phyloP scores from a whole-genome alignment of 148 eudicot genomes.

The Rhododendron kiyosumense region DNA sequence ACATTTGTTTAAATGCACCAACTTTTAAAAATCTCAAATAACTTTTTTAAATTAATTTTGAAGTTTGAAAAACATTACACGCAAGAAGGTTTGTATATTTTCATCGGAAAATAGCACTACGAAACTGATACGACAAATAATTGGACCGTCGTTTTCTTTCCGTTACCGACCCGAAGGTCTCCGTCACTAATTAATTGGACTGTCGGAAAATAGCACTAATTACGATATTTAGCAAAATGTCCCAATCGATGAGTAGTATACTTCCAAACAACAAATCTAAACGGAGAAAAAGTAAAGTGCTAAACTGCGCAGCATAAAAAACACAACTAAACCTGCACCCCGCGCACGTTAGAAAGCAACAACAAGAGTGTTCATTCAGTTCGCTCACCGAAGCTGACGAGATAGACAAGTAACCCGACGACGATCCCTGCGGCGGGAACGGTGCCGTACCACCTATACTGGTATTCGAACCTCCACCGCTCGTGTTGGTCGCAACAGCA shows the following conservation, averaged over 20 bases:
- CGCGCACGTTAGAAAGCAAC: not conserved
- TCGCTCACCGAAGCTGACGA: constrained; percentile 54
- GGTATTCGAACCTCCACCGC: constrained; percentile 8
- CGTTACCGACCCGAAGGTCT: not conserved
- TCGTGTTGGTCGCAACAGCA: constrained; percentile 22
- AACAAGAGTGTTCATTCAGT: not conserved
- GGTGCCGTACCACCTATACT: not conserved
- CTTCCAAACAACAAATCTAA: not conserved
- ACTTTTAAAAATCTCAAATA: too few relatives aligned
- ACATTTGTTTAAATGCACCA: not conserved
- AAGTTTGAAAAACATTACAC: too few relatives aligned
- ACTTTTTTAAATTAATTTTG: too few relatives aligned
- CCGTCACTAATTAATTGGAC: not conserved
- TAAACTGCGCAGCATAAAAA: not conserved
- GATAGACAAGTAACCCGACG: constrained; percentile 62
- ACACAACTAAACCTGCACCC: not conserved
- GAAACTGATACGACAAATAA: not conserved
- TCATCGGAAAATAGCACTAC: too few relatives aligned
- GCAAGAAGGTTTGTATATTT: too few relatives aligned
- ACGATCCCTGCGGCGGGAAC: constrained; percentile 31
- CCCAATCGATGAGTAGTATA: not conserved
- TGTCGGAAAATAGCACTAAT: too few relatives aligned
- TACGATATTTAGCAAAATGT: not conserved
- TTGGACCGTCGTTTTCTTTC: not conserved
- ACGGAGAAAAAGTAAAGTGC: not conserved